Evolutionary conservation across 225 moss, liverwort and hornwort genomes (phyloP), one percentile per base, ranked within the genome.

Genomic region (Lunularia cruciata): DNA sequence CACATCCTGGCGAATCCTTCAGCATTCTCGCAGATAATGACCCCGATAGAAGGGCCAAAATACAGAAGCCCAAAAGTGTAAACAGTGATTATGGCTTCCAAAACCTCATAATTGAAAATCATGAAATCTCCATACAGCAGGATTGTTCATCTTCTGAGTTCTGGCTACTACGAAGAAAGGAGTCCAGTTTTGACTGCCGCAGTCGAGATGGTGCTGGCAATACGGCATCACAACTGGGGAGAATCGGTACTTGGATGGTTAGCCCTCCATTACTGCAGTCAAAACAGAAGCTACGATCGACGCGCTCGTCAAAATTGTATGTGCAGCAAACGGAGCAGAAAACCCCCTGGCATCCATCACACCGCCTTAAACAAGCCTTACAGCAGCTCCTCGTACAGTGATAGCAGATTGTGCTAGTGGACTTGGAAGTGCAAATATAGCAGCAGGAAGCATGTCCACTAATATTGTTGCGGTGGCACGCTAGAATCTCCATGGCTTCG

Each of bases 281-380:
- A 49, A 69, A 77, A 48, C 81, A 81, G 65, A 81, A 81, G 65
- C 51, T 76, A 43, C 77, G 73, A 35, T 81, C 81, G 30, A 73
- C 52, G 13, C 81, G 81, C 65, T 73, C 73, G 19, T 70, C 73
- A 28, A 73, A 81, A 42, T 81, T 60, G 13, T 56, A 57, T 27
- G 52, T 70, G 65, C 71, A 76, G 60, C 76, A 77, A 53, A 81
- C 54, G 18, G 81, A 70, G 60, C 81, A 81, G 61, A 76, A 81
- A 8, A 73, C 36, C 11, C 68, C 76, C 58, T 70, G 69, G 57
- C 81, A 81, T 35, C 76, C 69, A 42, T 76, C 64, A 52, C 81
- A 81, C 34, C 30, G 38, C 63, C 70, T 73, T 31, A 46, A 52
- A 69, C 81, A 81, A 20, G 19, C 11, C 51, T 64, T 63, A 39